Conservation (phyloP, 228 moss, liverwort and hornwort species). For the Sphagnum magellanicum region DNA sequence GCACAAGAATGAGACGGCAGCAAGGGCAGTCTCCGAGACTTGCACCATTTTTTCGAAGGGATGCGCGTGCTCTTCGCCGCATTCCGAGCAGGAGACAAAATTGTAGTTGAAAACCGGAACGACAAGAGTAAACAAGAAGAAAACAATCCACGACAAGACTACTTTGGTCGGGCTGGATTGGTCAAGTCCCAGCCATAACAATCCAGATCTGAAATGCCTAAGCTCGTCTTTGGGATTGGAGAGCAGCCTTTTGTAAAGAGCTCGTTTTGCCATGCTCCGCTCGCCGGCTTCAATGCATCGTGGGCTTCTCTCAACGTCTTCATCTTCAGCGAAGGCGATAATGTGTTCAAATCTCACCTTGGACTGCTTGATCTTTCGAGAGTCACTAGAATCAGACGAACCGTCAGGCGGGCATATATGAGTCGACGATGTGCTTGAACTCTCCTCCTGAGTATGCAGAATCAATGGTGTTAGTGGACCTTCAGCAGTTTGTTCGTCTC, state of each 20-base stretch:
- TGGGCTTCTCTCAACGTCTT: not conserved
- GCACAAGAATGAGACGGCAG: constrained; percentile 75
- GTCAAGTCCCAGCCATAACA: constrained; percentile 69
- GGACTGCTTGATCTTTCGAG: too few relatives aligned
- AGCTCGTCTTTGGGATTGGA: constrained; percentile 57
- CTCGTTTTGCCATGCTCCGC: not conserved
- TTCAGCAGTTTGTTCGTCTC: too few relatives aligned
- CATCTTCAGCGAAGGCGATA: too few relatives aligned
- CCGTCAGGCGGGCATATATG: too few relatives aligned
- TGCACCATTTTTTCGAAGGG: constrained; percentile 71
- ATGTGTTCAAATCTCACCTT: too few relatives aligned
- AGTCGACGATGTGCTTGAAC: too few relatives aligned
- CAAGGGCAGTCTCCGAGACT: constrained; percentile 57
- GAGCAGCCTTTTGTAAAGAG: constrained; percentile 7
- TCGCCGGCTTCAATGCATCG: not conserved
- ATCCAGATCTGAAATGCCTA: constrained; percentile 51
- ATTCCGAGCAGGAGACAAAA: constrained; percentile 61
- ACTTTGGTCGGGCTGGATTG: constrained; percentile 56
- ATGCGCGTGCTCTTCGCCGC: constrained; percentile 56
- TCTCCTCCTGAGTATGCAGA: too few relatives aligned
- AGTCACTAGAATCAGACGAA: too few relatives aligned
- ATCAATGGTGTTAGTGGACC: too few relatives aligned
- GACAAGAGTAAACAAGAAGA: constrained; percentile 43
- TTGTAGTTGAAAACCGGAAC: constrained; percentile 55
- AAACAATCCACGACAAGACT: constrained; percentile 56